Base-by-base conservation (phyloP, 371 early-diverging fungal species). In the Circinella umbellata region DNA sequence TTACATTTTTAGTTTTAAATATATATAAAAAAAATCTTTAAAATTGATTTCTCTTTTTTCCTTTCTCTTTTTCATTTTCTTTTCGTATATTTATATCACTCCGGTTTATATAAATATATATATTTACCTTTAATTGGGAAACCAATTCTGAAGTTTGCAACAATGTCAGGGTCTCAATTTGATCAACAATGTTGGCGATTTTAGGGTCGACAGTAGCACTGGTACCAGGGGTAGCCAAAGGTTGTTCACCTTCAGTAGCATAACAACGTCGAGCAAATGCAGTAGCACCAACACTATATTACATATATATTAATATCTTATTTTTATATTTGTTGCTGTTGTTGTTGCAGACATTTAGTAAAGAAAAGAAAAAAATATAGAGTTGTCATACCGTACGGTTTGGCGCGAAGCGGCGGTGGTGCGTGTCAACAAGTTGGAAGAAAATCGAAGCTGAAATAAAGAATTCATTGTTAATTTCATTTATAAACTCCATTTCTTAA, bases 121-220 rank as follows among this genome's bases (percentile, higher is more conserved):
- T 35, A 18, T 0, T 64, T 83, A 95, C 92, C 92, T 97, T 98
- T 74, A 98, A 87, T 74, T 89, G 86, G 67, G 90, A 79, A 57
- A 98, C 94, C 70, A 98, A 88, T 66, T 92, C 89, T 55, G 97
- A 91, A 17, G 96, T 95, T 85, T 98, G 95, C 69, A 96, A 85
- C 78, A 98, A 87, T 48, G 93, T 96, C 77, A 98, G 85, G 70
- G 83, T 84, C 48, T 94, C 89, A 76, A 98, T 96, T 82, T 92
- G 85, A 67, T 95, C 95, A 49, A 96, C 97, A 74, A 98, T 95
- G 66, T 86, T 78, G 47, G 87, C 76, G 64, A 97, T 89, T 76
- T 93, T 95, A 73, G 93, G 92, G 74, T 89, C 86, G 38, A 74
- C 86, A 62, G 74, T 79, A 57, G 82, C 81, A 27, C 83, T 75